Evolutionary conservation across 257 asterid species (phyloP), one percentile per base, ranked within the genome.

Genomic region (Pogostemon cablin): DNA sequence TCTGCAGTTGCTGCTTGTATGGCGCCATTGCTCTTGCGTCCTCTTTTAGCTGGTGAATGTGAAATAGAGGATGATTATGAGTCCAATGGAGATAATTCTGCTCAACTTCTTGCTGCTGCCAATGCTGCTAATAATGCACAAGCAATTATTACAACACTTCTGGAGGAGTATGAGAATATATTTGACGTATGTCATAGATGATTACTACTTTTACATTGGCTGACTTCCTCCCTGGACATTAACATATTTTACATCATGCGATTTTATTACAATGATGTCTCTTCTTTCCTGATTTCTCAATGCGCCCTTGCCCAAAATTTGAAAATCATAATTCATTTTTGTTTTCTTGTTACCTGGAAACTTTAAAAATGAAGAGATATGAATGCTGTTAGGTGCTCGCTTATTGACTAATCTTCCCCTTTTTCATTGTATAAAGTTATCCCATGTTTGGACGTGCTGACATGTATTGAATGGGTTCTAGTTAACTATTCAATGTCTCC

Each of bases 21-120:
- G 98, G 98, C 98, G 44, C 98, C 98, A 10, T 83, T 91, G 90
- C 95, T 91, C 67, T 85, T 91, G 83, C 96, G 96, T 11, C 98
- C 98, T 43, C 96, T 91, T 68, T 82, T 91, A 74, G 93, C 95
- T 7, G 98, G 98, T 61, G 98, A 91, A 82, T 91, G 98, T 55
- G 98, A 89, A 77, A 25, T 85, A 69, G 98, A 91, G 79, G 96
- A 89, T 70, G 96, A 86, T 81, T 86, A 83, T 82, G 96, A 89
- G 53, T 58, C 72, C 42, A 86, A 85, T 68, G 96, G 93, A 68
- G 98, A 86, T 79, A 91, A 86, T 84, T 85, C 98, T 64, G 86
- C 98, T 53, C 96, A 91, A 82, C 88, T 91, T 77, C 89, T 91
- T 53, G 98, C 98, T 73, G 98, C 96, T 58, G 98, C 96, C 50